phyloP scores from a whole-genome alignment of 2,329 filamentous ascomycete genomes.

The Paecilomyces sp. region DNA sequence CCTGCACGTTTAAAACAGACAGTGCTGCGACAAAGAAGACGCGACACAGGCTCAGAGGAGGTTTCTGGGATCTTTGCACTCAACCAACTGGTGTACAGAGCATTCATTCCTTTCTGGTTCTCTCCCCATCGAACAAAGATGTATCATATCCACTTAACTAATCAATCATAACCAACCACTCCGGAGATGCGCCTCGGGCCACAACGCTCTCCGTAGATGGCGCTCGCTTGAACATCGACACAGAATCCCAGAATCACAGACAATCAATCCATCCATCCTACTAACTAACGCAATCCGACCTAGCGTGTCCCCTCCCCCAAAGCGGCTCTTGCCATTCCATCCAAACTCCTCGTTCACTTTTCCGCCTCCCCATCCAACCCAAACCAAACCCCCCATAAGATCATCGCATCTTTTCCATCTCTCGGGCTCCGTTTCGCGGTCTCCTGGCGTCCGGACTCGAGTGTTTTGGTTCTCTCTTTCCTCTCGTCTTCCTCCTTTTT shows the following conservation, averaged over 20 bases:
- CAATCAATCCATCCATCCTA: too few relatives aligned
- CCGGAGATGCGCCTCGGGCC: background rate
- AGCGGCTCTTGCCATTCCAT: conserved; percentile 19
- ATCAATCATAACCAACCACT: too few relatives aligned
- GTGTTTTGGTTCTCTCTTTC: conserved; percentile 7
- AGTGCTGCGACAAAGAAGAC: background rate
- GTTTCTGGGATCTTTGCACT: background rate
- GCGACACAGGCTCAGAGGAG: background rate
- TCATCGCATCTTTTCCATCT: conserved; percentile 18
- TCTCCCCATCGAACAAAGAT: background rate
- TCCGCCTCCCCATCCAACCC: conserved; percentile 5
- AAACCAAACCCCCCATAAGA: background rate
- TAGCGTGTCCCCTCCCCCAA: conserved; percentile 15
- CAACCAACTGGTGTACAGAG: background rate
- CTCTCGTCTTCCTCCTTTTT: conserved; percentile 5
- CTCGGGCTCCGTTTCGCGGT: conserved; percentile 10
- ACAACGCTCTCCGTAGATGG: background rate
- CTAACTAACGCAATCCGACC: conserved; percentile 1
- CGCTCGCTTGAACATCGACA: conserved; percentile 5
- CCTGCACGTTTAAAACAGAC: background rate
- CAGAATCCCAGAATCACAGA: too few relatives aligned
- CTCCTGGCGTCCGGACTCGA: conserved; percentile 5
- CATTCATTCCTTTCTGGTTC: background rate
- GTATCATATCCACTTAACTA: background rate
- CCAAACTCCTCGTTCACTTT: conserved; percentile 16